A percentile compares a stretch with the other conserved stretches of the same genome.
phyloP scores from a whole-genome alignment of 179 eudicot genomes.

The Camellia oleifera region DNA sequence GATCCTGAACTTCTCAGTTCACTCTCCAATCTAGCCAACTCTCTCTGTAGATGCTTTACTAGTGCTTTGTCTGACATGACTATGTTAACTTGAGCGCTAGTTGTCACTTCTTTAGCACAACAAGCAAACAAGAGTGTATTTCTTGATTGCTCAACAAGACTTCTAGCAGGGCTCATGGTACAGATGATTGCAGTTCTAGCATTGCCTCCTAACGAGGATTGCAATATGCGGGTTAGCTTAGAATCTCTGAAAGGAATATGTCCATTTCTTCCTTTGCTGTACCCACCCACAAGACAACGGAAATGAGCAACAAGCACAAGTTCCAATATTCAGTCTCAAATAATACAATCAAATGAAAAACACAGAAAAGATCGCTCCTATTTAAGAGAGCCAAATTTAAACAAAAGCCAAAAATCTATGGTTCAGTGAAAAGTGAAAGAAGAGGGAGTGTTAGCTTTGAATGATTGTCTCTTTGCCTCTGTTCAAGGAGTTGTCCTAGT shows the following conservation, averaged over 20 bases:
- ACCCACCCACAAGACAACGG: slow-evolving; percentile 20
- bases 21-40: slow-evolving; percentile 83
- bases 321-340: not conserved
- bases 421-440: slow-evolving; percentile 5
- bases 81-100: slow-evolving; percentile 84
- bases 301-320: slow-evolving; percentile 7
- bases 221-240: slow-evolving; percentile 89
- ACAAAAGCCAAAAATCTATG: not conserved
- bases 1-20: slow-evolving; percentile 63
- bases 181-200: slow-evolving; percentile 97
- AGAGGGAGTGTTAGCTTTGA: not conserved
- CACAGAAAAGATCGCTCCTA: not conserved
- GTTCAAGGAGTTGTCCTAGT: too few species aligned
- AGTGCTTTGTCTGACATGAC: slow-evolving; percentile 94
- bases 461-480: not conserved
- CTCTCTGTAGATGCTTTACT: slow-evolving; percentile 94
- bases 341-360: not conserved
- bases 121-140: slow-evolving; percentile 94
- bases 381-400: not conserved
- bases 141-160: slow-evolving; percentile 97
- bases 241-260: slow-evolving; percentile 94
- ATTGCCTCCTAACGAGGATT: slow-evolving; percentile 96
- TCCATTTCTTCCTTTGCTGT: slow-evolving; percentile 92
- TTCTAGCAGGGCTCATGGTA: slow-evolving; percentile 95
- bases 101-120: slow-evolving; percentile 94